These are phyloP conservation scores for Daldinia sp. DNA, from an alignment of 2,329 filamentous ascomycete genomes.

Conservation along the genomic window DNA sequence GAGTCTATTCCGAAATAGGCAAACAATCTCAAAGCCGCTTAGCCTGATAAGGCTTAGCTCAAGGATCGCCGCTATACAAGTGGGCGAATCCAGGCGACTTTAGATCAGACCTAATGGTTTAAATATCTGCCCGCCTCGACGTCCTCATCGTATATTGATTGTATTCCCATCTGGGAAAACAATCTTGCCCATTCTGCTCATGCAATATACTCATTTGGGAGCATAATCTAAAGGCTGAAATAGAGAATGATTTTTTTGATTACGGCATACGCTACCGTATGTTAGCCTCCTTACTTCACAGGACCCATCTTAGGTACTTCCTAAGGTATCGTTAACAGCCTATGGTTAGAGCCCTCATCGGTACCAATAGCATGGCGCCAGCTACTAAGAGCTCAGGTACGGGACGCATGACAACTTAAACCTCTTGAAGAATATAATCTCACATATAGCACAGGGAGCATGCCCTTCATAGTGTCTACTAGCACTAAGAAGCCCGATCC, in stretches of 20 bases:
- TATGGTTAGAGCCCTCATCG: background rate
- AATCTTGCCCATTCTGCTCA: slow-evolving; percentile 6
- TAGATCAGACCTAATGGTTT: background rate
- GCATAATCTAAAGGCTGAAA: slow-evolving; percentile 7
- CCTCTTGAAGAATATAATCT: background rate
- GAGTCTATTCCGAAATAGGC: slow-evolving; percentile 25
- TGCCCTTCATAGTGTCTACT: slow-evolving; percentile 47
- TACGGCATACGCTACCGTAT: background rate
- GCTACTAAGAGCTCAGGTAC: slow-evolving; percentile 12
- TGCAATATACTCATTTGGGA: background rate
- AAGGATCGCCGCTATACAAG: background rate
- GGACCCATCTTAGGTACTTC: background rate
- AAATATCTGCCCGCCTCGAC: background rate
- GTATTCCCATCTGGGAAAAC: slow-evolving; percentile 16
- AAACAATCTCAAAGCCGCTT: slow-evolving; percentile 27
- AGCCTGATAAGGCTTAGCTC: background rate
- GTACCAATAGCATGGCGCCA: slow-evolving; percentile 10
- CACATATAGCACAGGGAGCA: slow-evolving; percentile 2
- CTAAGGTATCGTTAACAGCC: no score
- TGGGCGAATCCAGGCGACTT: background rate
- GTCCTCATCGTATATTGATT: background rate
- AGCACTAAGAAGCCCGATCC: slow-evolving; percentile 42
- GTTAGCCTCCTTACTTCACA: background rate
- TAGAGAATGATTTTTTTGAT: background rate
- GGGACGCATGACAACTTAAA: background rate